Evolutionary conservation across 257 asterid species (phyloP), one percentile per base, ranked within the genome.

Genomic region (Solanum pimpinellifolium): DNA sequence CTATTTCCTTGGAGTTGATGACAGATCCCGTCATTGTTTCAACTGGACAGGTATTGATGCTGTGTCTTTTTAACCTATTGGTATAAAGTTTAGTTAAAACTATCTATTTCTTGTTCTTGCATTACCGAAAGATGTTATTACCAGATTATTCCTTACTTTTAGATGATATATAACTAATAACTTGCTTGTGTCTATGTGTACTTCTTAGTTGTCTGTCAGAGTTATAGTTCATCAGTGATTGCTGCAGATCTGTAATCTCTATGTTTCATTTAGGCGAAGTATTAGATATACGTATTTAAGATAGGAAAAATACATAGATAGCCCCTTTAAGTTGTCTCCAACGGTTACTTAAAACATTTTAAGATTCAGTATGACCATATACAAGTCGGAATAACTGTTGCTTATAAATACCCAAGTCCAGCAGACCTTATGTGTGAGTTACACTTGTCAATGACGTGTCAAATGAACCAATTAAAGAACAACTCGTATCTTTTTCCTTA

Each of bases 1-100:
- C 99, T 82, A 97, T 96, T 87, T 96, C 99, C 62, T 91, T 97
- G 76, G 99, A 97, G 94, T 91, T 97, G 90, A 96, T 97, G 99
- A 90, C 87, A 87, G 99, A 97, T 91, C 99, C 99, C 31, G 99
- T 97, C 91, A 97, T 97, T 90, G 98, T 97, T 86, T 95, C 99
- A 49, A 97, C 99, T 9, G 99, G 99, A 47, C 99, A 97, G 99
- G 99, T 97, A 91, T 90, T 49, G 69, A 44, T 16, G n/a, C 65
- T 46, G 84, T 7, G 10, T 46, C 39, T 66, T 80, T 80, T 47
- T 47, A 47, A 14, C 85, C n/a, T 80, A 49, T 80, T 47, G 29
- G 66, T 18, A 20, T 47, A 27, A 78, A 25, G 27, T 13, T 80
- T 52, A 47, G 85, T 29, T 49, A 42, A 49, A 80, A 49, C 46